phyloP scores from a whole-genome alignment of 495 filamentous ascomycete species.

The Penicillium arizonense region DNA sequence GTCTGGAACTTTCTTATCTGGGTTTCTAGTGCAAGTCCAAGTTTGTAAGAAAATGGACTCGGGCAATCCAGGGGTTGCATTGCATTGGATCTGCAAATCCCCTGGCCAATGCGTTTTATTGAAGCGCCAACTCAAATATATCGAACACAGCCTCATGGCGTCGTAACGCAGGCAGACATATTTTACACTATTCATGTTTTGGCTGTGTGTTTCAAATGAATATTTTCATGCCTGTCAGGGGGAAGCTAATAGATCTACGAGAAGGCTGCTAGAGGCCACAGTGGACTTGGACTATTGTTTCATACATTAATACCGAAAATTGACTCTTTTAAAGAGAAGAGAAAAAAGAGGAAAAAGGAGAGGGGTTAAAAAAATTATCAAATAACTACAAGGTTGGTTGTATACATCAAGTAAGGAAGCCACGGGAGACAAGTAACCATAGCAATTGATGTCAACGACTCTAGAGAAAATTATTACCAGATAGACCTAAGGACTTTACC shows the following conservation, averaged over 20 bases:
- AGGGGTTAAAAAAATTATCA: too few relatives aligned
- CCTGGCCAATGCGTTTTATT: conserved; percentile 5
- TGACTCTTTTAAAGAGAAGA: too few relatives aligned
- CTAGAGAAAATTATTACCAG: too few relatives aligned
- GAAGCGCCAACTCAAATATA: conserved; percentile 4
- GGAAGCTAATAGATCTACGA: not conserved
- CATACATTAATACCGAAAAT: not conserved
- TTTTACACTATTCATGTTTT: not conserved
- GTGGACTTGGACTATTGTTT: not conserved
- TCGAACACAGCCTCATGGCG: not conserved
- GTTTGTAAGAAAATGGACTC: not conserved
- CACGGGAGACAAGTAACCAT: not conserved
- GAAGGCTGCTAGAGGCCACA: not conserved
- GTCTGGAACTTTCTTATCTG: not conserved
- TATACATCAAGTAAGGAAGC: too few relatives aligned
- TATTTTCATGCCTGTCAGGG: not conserved
- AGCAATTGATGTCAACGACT: not conserved
- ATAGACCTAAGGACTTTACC: too few relatives aligned
- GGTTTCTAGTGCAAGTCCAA: not conserved
- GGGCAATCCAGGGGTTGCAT: conserved; percentile 2
- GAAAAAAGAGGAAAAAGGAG: too few relatives aligned
- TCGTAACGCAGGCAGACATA: not conserved
- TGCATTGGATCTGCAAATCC: conserved; percentile 4
- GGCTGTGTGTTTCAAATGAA: not conserved
- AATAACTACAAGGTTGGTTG: too few relatives aligned